Evolutionary conservation across 1,284 basidiomycete species (phyloP).

Genomic region (Microbotryum silenes-acaulis): DNA sequence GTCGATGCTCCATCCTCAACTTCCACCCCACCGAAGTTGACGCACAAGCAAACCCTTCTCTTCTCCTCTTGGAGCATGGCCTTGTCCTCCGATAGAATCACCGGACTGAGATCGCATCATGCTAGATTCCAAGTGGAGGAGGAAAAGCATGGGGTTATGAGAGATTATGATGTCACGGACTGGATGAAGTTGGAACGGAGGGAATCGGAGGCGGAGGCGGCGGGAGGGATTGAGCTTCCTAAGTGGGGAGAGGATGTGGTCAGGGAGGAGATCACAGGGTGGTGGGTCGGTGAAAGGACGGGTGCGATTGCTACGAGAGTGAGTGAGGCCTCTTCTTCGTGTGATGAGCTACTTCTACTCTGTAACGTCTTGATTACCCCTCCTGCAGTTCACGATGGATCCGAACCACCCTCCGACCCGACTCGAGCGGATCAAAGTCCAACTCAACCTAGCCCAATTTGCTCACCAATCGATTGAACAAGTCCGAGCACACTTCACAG

Average conservation of each 20-base stretch:
- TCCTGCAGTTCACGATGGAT: slow-evolving; percentile 13
- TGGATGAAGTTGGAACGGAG: background rate
- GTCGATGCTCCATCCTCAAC: background rate
- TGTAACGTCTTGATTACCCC: too few relatives aligned
- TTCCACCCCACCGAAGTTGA: slow-evolving; percentile 1
- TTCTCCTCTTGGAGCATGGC: slow-evolving; percentile 21
- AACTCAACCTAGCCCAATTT: slow-evolving; percentile 16
- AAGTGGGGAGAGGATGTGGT: slow-evolving; percentile 8
- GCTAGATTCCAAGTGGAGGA: slow-evolving; percentile 5
- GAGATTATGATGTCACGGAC: background rate
- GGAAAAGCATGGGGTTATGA: too few relatives aligned
- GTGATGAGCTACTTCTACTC: too few relatives aligned
- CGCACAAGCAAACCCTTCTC: slow-evolving; percentile 22
- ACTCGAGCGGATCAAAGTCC: slow-evolving; percentile 1
- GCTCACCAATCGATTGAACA: background rate
- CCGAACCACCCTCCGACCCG: background rate
- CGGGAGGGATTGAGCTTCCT: too few relatives aligned
- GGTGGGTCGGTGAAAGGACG: slow-evolving; percentile 23
- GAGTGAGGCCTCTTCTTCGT: background rate
- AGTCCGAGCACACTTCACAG: background rate
- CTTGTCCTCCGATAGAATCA: slow-evolving; percentile 11
- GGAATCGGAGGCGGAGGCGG: background rate
- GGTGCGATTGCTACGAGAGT: slow-evolving; percentile 14
- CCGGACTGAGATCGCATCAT: slow-evolving; percentile 12
- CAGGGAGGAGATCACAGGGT: slow-evolving; percentile 11